phyloP scores from a whole-genome alignment of 768 basidiomycete species.

The Tylopilus subfusipes region DNA sequence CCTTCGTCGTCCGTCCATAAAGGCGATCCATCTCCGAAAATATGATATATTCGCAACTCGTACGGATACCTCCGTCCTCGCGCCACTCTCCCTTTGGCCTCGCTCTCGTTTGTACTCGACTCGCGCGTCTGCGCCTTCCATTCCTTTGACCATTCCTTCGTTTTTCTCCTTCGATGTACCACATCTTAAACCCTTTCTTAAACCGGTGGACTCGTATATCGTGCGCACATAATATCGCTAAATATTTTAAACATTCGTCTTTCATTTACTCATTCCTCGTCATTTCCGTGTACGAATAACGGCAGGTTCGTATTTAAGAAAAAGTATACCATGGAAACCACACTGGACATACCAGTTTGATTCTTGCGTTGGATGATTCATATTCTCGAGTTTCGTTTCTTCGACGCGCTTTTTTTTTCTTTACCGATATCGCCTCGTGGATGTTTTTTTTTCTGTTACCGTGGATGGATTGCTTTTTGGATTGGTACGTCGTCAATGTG shows the following conservation, averaged over 20 bases:
- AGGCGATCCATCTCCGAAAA: background rate
- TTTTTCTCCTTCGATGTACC: background rate
- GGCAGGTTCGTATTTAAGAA: background rate
- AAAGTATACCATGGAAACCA: conserved; percentile 3
- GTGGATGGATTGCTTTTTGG: too few relatives aligned
- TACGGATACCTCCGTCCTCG: conserved; percentile 4
- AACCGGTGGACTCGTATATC: background rate
- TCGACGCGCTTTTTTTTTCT: too few relatives aligned
- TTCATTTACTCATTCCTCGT: background rate
- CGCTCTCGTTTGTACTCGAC: background rate
- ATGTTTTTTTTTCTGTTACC: too few relatives aligned
- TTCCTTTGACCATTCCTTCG: background rate
- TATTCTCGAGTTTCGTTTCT: too few relatives aligned
- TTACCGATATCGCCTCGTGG: too few relatives aligned
- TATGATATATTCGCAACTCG: background rate
- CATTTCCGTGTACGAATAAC: conserved; percentile 1
- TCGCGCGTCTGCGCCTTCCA: background rate
- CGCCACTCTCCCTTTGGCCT: background rate
- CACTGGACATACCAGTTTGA: too few relatives aligned
- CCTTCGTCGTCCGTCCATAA: background rate
- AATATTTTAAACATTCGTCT: too few relatives aligned
- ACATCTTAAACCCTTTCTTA: background rate
- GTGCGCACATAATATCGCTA: background rate
- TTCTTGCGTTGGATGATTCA: too few relatives aligned
- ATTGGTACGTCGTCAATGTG: too few relatives aligned